Conservation (phyloP, 179 eudicot species). For the Silene coronaria region DNA sequence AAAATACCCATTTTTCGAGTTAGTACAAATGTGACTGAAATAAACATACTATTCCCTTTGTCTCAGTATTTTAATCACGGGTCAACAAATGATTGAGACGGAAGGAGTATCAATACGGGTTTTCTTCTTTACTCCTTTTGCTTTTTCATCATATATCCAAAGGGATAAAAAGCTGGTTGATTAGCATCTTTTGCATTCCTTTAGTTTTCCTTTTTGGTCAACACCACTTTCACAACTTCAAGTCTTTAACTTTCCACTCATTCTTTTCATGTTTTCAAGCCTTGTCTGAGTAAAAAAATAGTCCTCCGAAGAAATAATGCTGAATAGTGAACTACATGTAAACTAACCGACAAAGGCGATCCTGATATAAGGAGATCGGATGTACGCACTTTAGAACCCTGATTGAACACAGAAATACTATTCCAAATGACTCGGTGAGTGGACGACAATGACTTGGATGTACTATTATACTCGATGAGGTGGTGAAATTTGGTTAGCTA, state of each 20-base stretch:
- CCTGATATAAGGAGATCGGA: no score
- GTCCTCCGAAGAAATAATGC: background rate
- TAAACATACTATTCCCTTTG: no score
- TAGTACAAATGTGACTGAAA: background rate
- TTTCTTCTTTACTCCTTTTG: background rate
- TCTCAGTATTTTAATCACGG: no score
- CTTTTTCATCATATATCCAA: background rate
- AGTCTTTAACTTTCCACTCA: background rate
- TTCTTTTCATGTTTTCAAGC: background rate
- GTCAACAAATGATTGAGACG: no score
- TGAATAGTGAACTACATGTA: background rate
- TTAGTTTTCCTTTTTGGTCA: conserved; percentile 7
- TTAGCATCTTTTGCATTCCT: conserved; percentile 1
- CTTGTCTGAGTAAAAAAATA: background rate
- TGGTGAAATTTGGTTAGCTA: no score
- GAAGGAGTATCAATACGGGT: no score
- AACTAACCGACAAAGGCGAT: background rate
- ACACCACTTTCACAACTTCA: background rate
- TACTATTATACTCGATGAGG: no score
- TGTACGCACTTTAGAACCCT: no score
- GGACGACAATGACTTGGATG: no score
- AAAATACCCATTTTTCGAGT: conserved; percentile 6
- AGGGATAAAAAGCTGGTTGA: background rate
- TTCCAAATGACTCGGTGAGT: no score
- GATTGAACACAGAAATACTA: no score